These are phyloP conservation scores for Rosa persica DNA, from an alignment of 306 rosid genomes.

Conservation along the genomic window DNA sequence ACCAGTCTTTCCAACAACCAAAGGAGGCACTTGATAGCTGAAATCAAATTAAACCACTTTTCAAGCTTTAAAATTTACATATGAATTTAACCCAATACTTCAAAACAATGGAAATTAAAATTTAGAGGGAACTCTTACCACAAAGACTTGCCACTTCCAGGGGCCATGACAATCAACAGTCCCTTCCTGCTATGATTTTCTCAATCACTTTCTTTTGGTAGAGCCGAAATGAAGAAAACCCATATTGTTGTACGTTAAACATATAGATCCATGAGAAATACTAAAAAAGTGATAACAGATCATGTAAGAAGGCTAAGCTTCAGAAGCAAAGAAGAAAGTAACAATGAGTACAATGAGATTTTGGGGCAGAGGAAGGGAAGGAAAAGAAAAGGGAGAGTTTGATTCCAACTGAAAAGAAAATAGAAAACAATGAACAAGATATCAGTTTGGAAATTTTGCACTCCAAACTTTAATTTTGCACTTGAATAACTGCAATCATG, in stretches of 20 bases:
- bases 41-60: constrained; percentile 2
- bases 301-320: no score
- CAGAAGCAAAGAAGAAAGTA: no score
- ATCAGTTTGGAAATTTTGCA: no score
- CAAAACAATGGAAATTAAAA: background rate
- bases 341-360: no score
- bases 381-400: no score
- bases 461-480: no score
- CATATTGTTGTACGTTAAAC: constrained; percentile 56
- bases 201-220: constrained; percentile 68
- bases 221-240: constrained; percentile 65
- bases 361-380: no score
- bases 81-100: background rate
- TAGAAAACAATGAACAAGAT: no score
- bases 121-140: constrained; percentile 48
- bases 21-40: constrained; percentile 92
- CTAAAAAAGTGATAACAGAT: no score
- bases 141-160: constrained; percentile 90
- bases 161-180: constrained; percentile 85
- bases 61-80: background rate
- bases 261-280: no score
- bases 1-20: constrained; percentile 77
- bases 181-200: constrained; percentile 63
- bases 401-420: no score
- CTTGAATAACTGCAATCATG: no score